Evolutionary conservation across 805 yeast species (phyloP), one percentile per base, ranked within the genome.

Genomic region (Dipodascus albidus): DNA sequence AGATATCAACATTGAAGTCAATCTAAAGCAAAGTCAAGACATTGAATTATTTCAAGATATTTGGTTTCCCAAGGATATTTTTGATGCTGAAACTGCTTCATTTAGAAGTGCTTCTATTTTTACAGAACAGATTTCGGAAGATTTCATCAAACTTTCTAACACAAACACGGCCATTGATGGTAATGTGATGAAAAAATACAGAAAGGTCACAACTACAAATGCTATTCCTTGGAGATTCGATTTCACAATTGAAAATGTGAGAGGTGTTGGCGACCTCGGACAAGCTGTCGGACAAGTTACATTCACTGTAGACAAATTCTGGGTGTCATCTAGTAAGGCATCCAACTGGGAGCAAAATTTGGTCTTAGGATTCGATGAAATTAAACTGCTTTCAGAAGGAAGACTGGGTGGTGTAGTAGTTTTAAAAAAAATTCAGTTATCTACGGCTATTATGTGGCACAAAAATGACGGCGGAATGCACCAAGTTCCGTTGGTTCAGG

Each of bases 11-110:
- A 75, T 86, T 0, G 85, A 79, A 60, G 69, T 93, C 54, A 86
- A 87, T 60, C 73, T 89, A 56, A 86, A 86, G 59, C 97, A 93
- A 65, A 73, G 86, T 51, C 96, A 90, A 64, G 97, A 93, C 64
- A 67, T 91, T 53, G 83, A 85, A 52, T 67, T 90, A 23, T 93
- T 93, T 68, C 74, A 74, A 53, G 95, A 90, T 67, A 80, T 87
- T 31, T 89, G 97, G 96, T 64, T 77, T 21, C 83, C 91, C 0
- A 17, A 38, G 17, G 20, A 38, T 38, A 38, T 38, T 11, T n/a
- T n/a, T 38, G 44, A 38, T 6, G 62, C 67, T 24, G 74, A 70
- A n/a, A 3, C 44, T n/a, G 17, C 44, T 4, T 14, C 44, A n/a
- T 38, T 17, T 4, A 38, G 15, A 19, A 50, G 56, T 35, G 31